Conservation (phyloP, 495 filamentous ascomycete genomes). For the Podospora australis region DNA sequence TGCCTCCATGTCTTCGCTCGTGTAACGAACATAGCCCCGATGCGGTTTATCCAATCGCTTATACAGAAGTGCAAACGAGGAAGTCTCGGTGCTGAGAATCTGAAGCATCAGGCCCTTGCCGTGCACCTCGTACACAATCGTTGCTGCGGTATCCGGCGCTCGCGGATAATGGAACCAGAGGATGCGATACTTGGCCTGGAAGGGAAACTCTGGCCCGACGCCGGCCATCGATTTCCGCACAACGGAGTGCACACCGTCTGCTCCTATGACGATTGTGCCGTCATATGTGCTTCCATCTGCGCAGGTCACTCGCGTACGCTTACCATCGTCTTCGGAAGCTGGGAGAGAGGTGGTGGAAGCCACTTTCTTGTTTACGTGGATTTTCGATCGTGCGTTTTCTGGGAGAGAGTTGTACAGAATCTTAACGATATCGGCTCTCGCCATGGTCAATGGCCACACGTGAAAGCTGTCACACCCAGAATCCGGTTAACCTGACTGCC, state of each 20-base stretch:
- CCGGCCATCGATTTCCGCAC: conserved; percentile 26
- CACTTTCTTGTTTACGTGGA: conserved; percentile 28
- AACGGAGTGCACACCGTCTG: conserved; percentile 43
- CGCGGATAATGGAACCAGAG: neutral
- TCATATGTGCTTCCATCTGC: conserved; percentile 31
- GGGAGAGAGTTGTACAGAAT: conserved; percentile 25
- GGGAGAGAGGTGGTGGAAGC: conserved; percentile 4
- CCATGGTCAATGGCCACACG: too few species aligned
- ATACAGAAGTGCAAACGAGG: neutral
- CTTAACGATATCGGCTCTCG: conserved; percentile 25
- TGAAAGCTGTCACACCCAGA: too few species aligned
- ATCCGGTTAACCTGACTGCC: too few species aligned
- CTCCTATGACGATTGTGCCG: conserved; percentile 45
- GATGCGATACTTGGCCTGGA: neutral
- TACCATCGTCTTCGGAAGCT: conserved; percentile 1
- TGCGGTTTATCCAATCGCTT: neutral
- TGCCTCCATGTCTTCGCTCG: neutral
- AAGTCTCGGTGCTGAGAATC: neutral
- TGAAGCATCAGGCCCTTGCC: neutral
- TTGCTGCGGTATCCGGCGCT: neutral
- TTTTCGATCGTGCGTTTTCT: conserved; percentile 17
- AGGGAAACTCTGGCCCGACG: neutral
- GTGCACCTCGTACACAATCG: neutral
- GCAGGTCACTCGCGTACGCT: conserved; percentile 23
- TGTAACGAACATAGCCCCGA: neutral